A percentile compares a stretch with the other conserved stretches of the same genome.
Conservation (phyloP, 768 basidiomycete genomes). For the Lactifluus piperatus region DNA sequence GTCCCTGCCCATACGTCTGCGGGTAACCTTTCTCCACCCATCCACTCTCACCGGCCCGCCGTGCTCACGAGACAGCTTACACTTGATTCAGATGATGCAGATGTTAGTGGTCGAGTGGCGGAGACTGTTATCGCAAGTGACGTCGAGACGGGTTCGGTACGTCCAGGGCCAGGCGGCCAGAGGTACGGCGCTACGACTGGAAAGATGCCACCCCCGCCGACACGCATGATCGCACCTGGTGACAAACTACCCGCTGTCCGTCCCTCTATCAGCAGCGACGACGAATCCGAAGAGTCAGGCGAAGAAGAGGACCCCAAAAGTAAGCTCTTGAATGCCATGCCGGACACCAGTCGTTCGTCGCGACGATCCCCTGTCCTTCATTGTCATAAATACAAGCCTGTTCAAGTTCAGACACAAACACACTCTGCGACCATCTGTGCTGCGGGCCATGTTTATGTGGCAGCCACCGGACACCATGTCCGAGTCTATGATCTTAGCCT, state of each 20-base stretch:
- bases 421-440: slow-evolving; percentile 47
- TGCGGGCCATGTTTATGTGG: slow-evolving; percentile 49
- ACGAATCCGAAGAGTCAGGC: slow-evolving; percentile 29
- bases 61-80: neutral
- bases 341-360: slow-evolving; percentile 62
- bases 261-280: slow-evolving; percentile 38
- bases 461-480: slow-evolving; percentile 50
- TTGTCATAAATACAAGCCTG: slow-evolving; percentile 32
- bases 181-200: neutral
- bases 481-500: slow-evolving; percentile 52
- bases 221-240: slow-evolving; percentile 58
- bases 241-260: slow-evolving; percentile 62
- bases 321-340: slow-evolving; percentile 42
- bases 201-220: slow-evolving; percentile 61
- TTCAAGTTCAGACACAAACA: slow-evolving; percentile 45
- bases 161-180: neutral
- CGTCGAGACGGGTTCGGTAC: neutral
- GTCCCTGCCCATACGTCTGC: neutral
- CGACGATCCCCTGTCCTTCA: slow-evolving; percentile 37
- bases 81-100: neutral
- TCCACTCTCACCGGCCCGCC: neutral
- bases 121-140: neutral
- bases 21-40: neutral
- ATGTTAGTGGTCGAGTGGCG: neutral
- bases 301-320: slow-evolving; percentile 44